These are phyloP conservation scores for Epichloe scottii DNA, from an alignment of 2,329 filamentous ascomycete species.

Conservation along the genomic window DNA sequence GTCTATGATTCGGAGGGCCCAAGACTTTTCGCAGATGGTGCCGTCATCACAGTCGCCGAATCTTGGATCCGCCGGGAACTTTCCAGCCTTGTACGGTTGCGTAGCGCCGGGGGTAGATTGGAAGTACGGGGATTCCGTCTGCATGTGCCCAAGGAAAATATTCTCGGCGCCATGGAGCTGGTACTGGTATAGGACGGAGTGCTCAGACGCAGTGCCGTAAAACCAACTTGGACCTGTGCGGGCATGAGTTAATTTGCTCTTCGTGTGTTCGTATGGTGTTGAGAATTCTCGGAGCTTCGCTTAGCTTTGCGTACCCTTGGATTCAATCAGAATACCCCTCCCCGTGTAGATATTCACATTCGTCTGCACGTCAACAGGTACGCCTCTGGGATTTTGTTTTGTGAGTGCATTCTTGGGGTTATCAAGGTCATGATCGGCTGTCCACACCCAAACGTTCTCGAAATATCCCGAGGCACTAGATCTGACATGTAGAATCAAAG, in stretches of 20 bases:
- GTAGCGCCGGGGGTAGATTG: slow-evolving; percentile 6
- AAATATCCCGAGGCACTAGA: slow-evolving; percentile 33
- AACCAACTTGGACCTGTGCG: slow-evolving; percentile 19
- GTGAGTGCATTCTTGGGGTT: slow-evolving; percentile 16
- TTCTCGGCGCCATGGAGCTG: slow-evolving; percentile 32
- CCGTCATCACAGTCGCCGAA: slow-evolving; percentile 6
- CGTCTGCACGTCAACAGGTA: slow-evolving; percentile 10
- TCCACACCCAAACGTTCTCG: slow-evolving; percentile 52
- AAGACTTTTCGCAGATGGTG: slow-evolving; percentile 12
- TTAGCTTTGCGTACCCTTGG: no score
- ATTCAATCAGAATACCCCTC: neutral
- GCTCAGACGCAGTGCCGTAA: slow-evolving; percentile 36
- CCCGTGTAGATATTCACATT: neutral
- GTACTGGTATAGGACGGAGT: slow-evolving; percentile 39
- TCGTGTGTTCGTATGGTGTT: no score
- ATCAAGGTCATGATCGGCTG: slow-evolving; percentile 43
- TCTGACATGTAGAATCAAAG: slow-evolving; percentile 37
- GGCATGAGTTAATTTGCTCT: no score
- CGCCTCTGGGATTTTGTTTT: no score
- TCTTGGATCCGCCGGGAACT: slow-evolving; percentile 6
- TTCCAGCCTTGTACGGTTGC: slow-evolving; percentile 10
- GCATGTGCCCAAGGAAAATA: slow-evolving; percentile 47
- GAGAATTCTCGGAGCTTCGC: no score
- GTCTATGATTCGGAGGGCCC: slow-evolving; percentile 10
- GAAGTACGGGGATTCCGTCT: slow-evolving; percentile 55